Percentiles rank a stretch among this genome's conserved stretches.
Conservation (phyloP, 2,329 filamentous ascomycete genomes). For the Cladophialophora bantiana region DNA sequence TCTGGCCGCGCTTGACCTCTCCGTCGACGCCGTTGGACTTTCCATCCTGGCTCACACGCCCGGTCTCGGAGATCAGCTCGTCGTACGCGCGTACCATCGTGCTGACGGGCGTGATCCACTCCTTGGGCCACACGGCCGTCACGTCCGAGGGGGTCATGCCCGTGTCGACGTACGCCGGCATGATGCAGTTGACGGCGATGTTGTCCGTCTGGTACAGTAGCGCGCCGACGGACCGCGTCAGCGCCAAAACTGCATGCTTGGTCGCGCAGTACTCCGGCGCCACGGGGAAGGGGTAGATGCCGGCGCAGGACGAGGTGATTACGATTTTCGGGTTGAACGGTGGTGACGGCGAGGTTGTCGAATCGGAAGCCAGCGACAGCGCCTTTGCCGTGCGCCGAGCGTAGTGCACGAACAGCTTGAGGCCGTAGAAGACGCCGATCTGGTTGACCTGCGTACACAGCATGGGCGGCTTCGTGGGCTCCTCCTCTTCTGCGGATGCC, state of each 20-base stretch:
- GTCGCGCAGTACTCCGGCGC: conserved; percentile 52
- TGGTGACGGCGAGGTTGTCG: too few relatives aligned
- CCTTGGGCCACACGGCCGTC: conserved; percentile 43
- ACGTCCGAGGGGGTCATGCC: conserved; percentile 43
- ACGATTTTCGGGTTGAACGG: conserved; percentile 42
- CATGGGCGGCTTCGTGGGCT: conserved; percentile 45
- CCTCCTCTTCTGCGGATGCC: conserved; percentile 21
- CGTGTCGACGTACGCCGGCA: conserved; percentile 47
- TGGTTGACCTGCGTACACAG: conserved; percentile 47
- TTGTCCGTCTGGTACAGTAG: conserved; percentile 42
- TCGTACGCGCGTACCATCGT: conserved; percentile 47
- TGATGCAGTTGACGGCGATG: conserved; percentile 49
- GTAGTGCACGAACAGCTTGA: conserved; percentile 50
- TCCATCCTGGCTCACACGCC: conserved; percentile 30
- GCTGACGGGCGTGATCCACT: conserved; percentile 47
- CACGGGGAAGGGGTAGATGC: conserved; percentile 45
- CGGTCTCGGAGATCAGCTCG: conserved; percentile 46
- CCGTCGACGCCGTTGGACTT: conserved; percentile 28
- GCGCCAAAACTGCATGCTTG: conserved; percentile 53
- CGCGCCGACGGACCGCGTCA: conserved; percentile 45
- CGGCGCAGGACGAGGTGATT: conserved; percentile 46
- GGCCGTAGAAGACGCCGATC: conserved; percentile 45
- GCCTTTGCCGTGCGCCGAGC: conserved; percentile 41
- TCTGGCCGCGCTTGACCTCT: conserved; percentile 40
- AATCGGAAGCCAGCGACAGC: not conserved